Evolutionary conservation across 192 early-diverging fungal species (phyloP).

Genomic region (Backusella circina): DNA sequence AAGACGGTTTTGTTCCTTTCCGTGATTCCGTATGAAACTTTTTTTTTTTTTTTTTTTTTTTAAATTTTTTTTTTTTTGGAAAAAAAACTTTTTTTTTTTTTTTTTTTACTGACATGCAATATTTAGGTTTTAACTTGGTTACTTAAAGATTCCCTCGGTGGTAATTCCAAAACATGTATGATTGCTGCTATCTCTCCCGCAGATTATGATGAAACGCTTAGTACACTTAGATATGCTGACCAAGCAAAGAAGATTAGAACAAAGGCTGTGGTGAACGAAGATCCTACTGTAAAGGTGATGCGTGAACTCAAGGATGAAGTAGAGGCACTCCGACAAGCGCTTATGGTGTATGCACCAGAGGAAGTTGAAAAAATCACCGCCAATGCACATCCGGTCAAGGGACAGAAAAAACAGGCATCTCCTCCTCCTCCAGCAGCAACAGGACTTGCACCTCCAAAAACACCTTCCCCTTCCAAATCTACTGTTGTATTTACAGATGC

Average conservation of each 20-base stretch:
- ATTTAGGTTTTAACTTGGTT: constrained; percentile 79
- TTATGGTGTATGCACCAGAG: constrained; percentile 41
- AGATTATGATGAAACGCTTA: constrained; percentile 72
- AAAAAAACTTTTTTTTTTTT: not conserved
- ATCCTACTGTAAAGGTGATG: constrained; percentile 73
- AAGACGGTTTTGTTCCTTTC: constrained; percentile 76
- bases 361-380: constrained; percentile 25
- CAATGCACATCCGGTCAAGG: not conserved
- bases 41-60: not conserved
- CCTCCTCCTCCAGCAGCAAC: not conserved
- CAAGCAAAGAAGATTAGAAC: constrained; percentile 91
- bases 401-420: not conserved
- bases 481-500: constrained; percentile 40
- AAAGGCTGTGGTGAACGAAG: constrained; percentile 88
- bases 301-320: constrained; percentile 84
- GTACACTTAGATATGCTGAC: constrained; percentile 87
- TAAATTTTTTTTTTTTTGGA: constrained; percentile 28
- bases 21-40: constrained; percentile 75
- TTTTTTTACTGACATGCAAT: not conserved
- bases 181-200: constrained; percentile 79
- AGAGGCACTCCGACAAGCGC: constrained; percentile 52
- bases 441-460: not conserved
- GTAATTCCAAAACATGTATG: constrained; percentile 82
- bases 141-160: constrained; percentile 79
- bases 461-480: not conserved